Conservation (phyloP, 2,329 filamentous ascomycete genomes). For the Colletotrichum camelliae region DNA sequence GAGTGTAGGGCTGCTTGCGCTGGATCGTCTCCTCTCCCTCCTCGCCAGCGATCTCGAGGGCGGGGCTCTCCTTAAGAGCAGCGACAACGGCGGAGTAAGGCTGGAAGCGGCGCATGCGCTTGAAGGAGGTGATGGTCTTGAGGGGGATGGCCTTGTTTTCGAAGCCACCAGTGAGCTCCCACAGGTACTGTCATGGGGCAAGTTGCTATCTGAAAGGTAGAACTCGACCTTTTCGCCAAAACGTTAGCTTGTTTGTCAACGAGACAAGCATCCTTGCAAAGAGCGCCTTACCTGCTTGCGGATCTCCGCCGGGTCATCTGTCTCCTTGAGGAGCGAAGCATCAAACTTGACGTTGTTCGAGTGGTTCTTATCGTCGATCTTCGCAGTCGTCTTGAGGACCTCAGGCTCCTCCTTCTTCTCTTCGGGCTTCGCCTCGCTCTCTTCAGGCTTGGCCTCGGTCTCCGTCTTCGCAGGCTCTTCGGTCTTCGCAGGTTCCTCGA, state of each 20-base stretch:
- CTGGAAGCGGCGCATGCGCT: slow-evolving; percentile 95
- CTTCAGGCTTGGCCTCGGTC: slow-evolving; percentile 27
- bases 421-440: slow-evolving; percentile 24
- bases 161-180: slow-evolving; percentile 76
- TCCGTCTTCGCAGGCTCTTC: slow-evolving; percentile 29
- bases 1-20: slow-evolving; percentile 74
- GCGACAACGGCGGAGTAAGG: slow-evolving; percentile 83
- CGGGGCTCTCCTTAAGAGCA: slow-evolving; percentile 78
- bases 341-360: slow-evolving; percentile 74
- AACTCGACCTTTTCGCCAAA: slow-evolving; percentile 76
- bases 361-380: slow-evolving; percentile 41
- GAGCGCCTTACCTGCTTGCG: slow-evolving; percentile 72
- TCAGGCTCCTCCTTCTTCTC: slow-evolving; percentile 24
- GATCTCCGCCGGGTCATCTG: slow-evolving; percentile 80
- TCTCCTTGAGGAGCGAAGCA: slow-evolving; percentile 69
- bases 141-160: slow-evolving; percentile 84
- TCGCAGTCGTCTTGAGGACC: slow-evolving; percentile 52
- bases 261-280: not conserved
- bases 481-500: slow-evolving; percentile 28
- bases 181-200: slow-evolving; percentile 87
- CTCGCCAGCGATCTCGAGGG: slow-evolving; percentile 76
- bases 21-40: slow-evolving; percentile 74
- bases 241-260: not conserved
- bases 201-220: slow-evolving; percentile 92
- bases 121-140: slow-evolving; percentile 82